A percentile compares a stretch with the other conserved stretches of the same genome.
Evolutionary conservation across 2,329 filamentous ascomycete species (phyloP).

Genomic region (Ophiostoma perfectum): DNA sequence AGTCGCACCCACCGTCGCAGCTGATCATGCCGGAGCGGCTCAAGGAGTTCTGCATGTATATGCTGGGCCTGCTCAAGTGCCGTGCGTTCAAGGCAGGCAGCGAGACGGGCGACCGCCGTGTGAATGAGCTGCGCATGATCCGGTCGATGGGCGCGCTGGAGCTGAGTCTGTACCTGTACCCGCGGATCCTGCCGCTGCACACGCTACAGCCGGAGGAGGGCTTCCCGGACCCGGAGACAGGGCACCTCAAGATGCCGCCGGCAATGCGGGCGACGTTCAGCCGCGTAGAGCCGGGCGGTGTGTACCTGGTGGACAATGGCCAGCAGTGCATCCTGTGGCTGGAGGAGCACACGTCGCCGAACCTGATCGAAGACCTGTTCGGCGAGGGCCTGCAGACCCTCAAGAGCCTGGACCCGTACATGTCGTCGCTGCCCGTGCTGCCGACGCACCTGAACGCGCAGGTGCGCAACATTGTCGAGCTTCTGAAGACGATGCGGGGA

Average conservation of each 20-base stretch:
- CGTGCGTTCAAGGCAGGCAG: constrained; percentile 89
- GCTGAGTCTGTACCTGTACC: constrained; percentile 87
- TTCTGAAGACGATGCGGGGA: constrained; percentile 71
- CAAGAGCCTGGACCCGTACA: constrained; percentile 74
- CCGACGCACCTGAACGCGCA: constrained; percentile 92
- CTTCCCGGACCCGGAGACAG: constrained; percentile 80
- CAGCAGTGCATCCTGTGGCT: constrained; percentile 90
- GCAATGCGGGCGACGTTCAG: constrained; percentile 77
- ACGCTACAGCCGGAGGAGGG: constrained; percentile 82
- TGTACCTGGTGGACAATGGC: constrained; percentile 91
- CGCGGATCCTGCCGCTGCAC: constrained; percentile 86
- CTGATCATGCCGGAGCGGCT: constrained; percentile 92
- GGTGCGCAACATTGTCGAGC: constrained; percentile 87
- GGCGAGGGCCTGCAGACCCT: constrained; percentile 67
- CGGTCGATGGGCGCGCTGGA: constrained; percentile 82
- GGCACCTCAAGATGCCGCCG: constrained; percentile 78
- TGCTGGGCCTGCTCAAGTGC: constrained; percentile 81
- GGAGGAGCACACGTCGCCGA: constrained; percentile 85
- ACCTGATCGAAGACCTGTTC: constrained; percentile 84
- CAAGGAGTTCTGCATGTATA: constrained; percentile 96
- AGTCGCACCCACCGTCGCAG: constrained; percentile 81
- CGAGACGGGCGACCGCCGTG: constrained; percentile 83
- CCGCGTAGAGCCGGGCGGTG: constrained; percentile 84
- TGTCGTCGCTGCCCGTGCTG: constrained; percentile 71
- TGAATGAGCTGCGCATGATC: constrained; percentile 87